Conservation (phyloP, 1,139 yeast species). For the Suhomyces ambrosiae region DNA sequence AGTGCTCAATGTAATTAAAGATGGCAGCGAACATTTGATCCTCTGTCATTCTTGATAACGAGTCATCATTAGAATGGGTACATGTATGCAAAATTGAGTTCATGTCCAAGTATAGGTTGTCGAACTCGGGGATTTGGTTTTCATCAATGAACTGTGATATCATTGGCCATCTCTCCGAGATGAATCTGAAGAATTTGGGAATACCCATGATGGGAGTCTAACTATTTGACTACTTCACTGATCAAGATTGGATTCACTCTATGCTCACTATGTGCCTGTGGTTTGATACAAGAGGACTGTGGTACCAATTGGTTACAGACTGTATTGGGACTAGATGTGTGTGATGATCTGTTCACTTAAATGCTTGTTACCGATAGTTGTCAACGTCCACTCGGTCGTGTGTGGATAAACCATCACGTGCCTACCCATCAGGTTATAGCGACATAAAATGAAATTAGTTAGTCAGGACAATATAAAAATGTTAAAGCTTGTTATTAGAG, state of each 20-base stretch:
- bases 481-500: too few relatives aligned
- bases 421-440: too few relatives aligned
- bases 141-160: slow-evolving; percentile 88
- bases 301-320: too few relatives aligned
- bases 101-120: slow-evolving; percentile 94
- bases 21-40: slow-evolving; percentile 94
- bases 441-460: too few relatives aligned
- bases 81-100: slow-evolving; percentile 94
- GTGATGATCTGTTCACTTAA: too few relatives aligned
- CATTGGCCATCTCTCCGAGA: slow-evolving; percentile 98
- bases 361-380: too few relatives aligned
- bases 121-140: slow-evolving; percentile 88
- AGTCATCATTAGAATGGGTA: slow-evolving; percentile 75
- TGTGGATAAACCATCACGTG: too few relatives aligned
- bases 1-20: slow-evolving; percentile 90
- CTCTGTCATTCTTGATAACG: slow-evolving; percentile 68
- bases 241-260: too few relatives aligned
- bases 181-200: slow-evolving; percentile 93
- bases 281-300: too few relatives aligned
- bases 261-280: neutral
- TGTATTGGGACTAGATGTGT: too few relatives aligned
- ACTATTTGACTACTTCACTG: too few relatives aligned
- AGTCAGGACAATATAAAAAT: too few relatives aligned
- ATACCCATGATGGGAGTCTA: slow-evolving; percentile 55
- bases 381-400: neutral